phyloP scores from a whole-genome alignment of 192 early-diverging fungal species.

The Rhizophagus clarus region DNA sequence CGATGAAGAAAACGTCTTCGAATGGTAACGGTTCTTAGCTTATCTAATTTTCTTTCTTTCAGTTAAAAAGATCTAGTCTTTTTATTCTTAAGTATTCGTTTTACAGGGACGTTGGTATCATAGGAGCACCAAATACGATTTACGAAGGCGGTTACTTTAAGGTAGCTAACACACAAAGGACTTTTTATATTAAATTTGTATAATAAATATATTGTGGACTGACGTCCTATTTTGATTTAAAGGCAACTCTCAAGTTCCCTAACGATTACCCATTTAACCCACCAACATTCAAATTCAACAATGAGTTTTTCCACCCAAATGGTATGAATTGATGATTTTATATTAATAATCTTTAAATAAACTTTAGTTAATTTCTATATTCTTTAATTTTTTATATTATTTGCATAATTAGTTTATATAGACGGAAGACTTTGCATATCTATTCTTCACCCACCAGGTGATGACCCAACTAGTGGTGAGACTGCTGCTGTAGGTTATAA shows the following conservation, averaged over 20 bases:
- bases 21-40: slow-evolving; percentile 36
- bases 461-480: slow-evolving; percentile 87
- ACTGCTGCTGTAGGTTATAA: slow-evolving; percentile 54
- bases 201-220: background rate
- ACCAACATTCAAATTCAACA: slow-evolving; percentile 89
- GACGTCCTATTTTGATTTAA: background rate
- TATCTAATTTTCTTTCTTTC: background rate
- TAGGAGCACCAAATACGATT: slow-evolving; percentile 49
- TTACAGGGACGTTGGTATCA: slow-evolving; percentile 50
- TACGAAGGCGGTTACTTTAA: slow-evolving; percentile 57
- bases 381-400: background rate
- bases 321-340: slow-evolving; percentile 37
- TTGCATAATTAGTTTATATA: slow-evolving; percentile 63
- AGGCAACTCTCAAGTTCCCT: slow-evolving; percentile 83
- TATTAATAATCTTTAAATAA: background rate
- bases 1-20: slow-evolving; percentile 44
- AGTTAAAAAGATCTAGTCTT: background rate
- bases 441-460: slow-evolving; percentile 92
- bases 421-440: slow-evolving; percentile 95
- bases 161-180: slow-evolving; percentile 20
- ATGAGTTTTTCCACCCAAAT: slow-evolving; percentile 90
- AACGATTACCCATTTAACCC: slow-evolving; percentile 91
- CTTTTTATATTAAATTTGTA: background rate
- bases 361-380: background rate
- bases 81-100: background rate